Percentiles rank a stretch among this genome's conserved stretches.
Conservation (phyloP, 83 land plant species). For the Picea engelmannii region DNA sequence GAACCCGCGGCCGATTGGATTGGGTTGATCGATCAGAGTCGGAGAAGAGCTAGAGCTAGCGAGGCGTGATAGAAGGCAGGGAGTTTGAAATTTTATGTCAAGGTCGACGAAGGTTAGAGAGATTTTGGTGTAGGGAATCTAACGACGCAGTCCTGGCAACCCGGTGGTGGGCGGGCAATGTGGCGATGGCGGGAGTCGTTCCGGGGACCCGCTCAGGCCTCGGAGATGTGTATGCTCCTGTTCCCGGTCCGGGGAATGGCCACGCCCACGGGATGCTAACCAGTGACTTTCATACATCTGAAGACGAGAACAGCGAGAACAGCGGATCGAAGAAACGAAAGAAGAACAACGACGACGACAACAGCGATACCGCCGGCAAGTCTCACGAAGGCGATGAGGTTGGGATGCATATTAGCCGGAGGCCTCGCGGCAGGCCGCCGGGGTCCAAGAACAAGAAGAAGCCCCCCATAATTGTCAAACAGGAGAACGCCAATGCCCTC, state of each 20-base stretch:
- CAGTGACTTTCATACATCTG: not conserved
- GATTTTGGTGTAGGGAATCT: too few relatives aligned
- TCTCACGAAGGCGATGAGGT: not conserved
- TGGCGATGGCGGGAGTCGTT: not conserved
- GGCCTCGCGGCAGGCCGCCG: not conserved
- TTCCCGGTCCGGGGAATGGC: not conserved
- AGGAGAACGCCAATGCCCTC: conserved; percentile 4
- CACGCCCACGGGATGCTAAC: too few relatives aligned
- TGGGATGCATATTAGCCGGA: not conserved
- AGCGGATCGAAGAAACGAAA: not conserved
- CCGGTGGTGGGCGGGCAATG: too few relatives aligned
- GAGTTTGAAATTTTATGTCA: too few relatives aligned
- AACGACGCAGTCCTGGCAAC: too few relatives aligned
- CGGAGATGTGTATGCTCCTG: too few relatives aligned
- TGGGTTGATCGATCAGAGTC: too few relatives aligned
- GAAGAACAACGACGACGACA: not conserved
- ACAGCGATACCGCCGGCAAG: not conserved
- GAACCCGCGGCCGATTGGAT: too few relatives aligned
- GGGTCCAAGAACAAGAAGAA: conserved; percentile 2
- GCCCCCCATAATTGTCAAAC: conserved; percentile 9
- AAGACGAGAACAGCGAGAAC: conserved; percentile 8
- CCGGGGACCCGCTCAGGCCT: too few relatives aligned
- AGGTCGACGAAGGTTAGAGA: too few relatives aligned
- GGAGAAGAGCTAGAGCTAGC: too few relatives aligned
- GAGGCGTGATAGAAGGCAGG: too few relatives aligned